Conservation (phyloP, 2,329 filamentous ascomycete species). For the Orbilia quercus region DNA sequence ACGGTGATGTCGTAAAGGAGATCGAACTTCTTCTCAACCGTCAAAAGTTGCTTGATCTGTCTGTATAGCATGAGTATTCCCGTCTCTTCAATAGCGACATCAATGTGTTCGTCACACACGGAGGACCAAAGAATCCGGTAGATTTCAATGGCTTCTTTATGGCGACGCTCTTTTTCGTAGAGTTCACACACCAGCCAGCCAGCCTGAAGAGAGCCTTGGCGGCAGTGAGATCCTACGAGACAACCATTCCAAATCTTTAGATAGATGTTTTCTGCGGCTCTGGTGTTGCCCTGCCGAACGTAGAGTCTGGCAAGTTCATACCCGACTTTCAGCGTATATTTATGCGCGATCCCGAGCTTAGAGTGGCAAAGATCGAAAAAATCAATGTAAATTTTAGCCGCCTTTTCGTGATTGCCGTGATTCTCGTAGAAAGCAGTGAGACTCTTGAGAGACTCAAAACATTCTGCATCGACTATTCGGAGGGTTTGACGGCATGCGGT, state of each 20-base stretch:
- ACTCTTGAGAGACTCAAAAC: constrained; percentile 30
- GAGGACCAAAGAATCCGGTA: constrained; percentile 23
- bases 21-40: constrained; percentile 21
- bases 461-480: constrained; percentile 17
- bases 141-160: constrained; percentile 26
- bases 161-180: constrained; percentile 23
- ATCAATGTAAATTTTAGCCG: constrained; percentile 18
- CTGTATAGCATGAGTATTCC: constrained; percentile 34
- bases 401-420: constrained; percentile 12
- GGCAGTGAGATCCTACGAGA: constrained; percentile 22
- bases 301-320: constrained; percentile 31
- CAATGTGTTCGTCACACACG: constrained; percentile 16
- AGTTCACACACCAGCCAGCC: constrained; percentile 33
- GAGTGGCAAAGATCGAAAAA: constrained; percentile 20
- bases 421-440: constrained; percentile 18
- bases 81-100: constrained; percentile 24
- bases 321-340: constrained; percentile 12
- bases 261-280: constrained; percentile 28
- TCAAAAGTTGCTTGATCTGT: constrained; percentile 15
- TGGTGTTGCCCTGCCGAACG: constrained; percentile 5
- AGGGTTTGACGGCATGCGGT: constrained; percentile 25
- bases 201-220: constrained; percentile 29
- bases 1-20: constrained; percentile 30
- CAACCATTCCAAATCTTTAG: constrained; percentile 26
- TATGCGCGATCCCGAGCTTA: constrained; percentile 16